phyloP scores from a whole-genome alignment of 106 monocot genomes.

The Gastrodia elata region DNA sequence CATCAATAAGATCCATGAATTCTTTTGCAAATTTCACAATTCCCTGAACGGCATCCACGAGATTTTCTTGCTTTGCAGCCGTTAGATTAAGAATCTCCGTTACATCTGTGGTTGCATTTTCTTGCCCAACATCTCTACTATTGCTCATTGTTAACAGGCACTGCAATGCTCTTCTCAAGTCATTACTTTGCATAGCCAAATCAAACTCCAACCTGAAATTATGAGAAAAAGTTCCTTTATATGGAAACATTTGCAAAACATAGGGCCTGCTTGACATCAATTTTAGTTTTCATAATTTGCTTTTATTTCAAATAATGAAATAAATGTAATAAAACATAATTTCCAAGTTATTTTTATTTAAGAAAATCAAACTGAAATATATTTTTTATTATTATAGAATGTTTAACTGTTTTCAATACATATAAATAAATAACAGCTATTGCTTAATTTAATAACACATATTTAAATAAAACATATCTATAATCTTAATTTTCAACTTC shows the following conservation, averaged over 20 bases:
- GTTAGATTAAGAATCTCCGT: slow-evolving; percentile 82
- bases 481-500: no score
- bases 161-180: slow-evolving; percentile 90
- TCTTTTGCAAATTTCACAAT: slow-evolving; percentile 93
- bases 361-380: no score
- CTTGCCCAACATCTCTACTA: slow-evolving; percentile 79
- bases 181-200: slow-evolving; percentile 96
- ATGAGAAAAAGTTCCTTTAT: neutral
- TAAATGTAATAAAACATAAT: no score
- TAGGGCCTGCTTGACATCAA: no score
- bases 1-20: slow-evolving; percentile 91
- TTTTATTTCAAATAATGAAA: no score
- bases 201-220: slow-evolving; percentile 88
- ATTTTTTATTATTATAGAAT: no score
- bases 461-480: no score
- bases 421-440: no score
- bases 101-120: slow-evolving; percentile 54
- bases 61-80: slow-evolving; percentile 81
- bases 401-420: no score
- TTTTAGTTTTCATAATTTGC: no score
- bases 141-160: slow-evolving; percentile 98
- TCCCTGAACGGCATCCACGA: slow-evolving; percentile 92
- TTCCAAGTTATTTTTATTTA: no score
- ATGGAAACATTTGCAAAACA: neutral
- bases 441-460: no score